Base-by-base conservation (phyloP, 257 asterid species). In the Rehmannia glutinosa region DNA sequence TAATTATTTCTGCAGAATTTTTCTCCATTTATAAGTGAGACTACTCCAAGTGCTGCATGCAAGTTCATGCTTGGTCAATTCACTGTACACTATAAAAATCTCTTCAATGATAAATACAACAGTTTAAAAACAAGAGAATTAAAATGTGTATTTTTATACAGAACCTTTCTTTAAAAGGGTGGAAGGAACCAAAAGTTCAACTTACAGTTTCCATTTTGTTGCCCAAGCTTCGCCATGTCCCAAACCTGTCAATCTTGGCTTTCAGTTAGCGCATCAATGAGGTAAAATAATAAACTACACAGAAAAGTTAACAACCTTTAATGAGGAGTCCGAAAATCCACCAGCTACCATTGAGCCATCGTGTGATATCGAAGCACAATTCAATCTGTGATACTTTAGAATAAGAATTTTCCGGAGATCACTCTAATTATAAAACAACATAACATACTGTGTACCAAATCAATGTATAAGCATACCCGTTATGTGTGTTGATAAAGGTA, bases 161-260 rank as follows among this genome's bases (percentile, higher is more conserved):
- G 9, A 60, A 15, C n/a, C n/a, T n/a, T 9, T 19, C 15, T 54
- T 36, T 15, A 9, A 36, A 41, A 24, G 33, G 63, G 64, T 65
- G 32, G 45, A 63, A 46, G 15, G 58, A 65, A 64, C 25, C 11
- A 28, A 13, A 32, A 47, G 75, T 42, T 38, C 33, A 53, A 81
- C 88, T 82, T 81, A 87, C 98, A 71, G 66, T 74, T 63, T 68
- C 73, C 87, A 81, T 76, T 70, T 74, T 75, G 90, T 68, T 90
- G 97, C 73, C 97, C 99, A 73, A 94, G 91, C 85, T 87, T 91
- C 67, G 96, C 93, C 96, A 94, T 94, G 83, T 94, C 99, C 99
- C 99, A 94, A 35, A 94, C 89, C 98, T 92, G 87, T 54, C 69
- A 70, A 73, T 75, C 33, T 59, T 45, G 65, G 54, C 24, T 66